phyloP scores from a whole-genome alignment of 805 yeast species.

The Candida anglica region DNA sequence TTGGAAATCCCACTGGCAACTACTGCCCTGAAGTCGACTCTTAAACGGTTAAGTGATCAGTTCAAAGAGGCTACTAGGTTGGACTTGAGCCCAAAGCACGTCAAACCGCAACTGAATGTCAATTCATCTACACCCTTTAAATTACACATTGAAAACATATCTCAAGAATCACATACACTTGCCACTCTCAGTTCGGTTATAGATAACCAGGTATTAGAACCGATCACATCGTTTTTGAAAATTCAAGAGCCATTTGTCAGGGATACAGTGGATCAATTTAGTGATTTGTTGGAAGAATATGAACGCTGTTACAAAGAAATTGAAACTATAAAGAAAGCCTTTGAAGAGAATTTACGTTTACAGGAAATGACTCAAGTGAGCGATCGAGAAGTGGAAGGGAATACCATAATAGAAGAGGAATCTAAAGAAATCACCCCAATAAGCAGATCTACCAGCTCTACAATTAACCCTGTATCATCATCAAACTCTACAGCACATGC shows the following conservation, averaged over 20 bases:
- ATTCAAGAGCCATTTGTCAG: constrained; percentile 31
- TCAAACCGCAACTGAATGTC: neutral
- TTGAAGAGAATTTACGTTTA: constrained; percentile 24
- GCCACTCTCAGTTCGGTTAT: constrained; percentile 26
- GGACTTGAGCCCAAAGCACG: neutral
- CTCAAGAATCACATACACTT: constrained; percentile 19
- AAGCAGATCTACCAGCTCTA: neutral
- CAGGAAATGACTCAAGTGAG: constrained; percentile 34
- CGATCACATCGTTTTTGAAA: constrained; percentile 32
- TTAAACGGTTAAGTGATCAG: constrained; percentile 2
- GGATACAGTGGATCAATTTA: constrained; percentile 16
- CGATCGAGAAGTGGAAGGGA: constrained; percentile 7
- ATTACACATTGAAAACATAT: constrained; percentile 14
- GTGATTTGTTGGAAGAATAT: constrained; percentile 22
- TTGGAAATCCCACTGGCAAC: constrained; percentile 3
- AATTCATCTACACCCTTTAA: constrained; percentile 6
- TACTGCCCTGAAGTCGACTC: neutral
- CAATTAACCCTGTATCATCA: constrained; percentile 2
- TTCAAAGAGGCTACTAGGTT: constrained; percentile 2
- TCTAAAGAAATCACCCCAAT: constrained; percentile 3
- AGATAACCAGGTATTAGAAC: constrained; percentile 29
- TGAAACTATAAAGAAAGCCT: constrained; percentile 25
- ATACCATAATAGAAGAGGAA: neutral
- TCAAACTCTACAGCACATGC: neutral
- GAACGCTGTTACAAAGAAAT: constrained; percentile 16